Percentiles rank a stretch among this genome's conserved stretches.
These are phyloP conservation scores for Zymoseptoria ardabiliae DNA, from an alignment of 2,329 filamentous ascomycete species.

Conservation along the genomic window DNA sequence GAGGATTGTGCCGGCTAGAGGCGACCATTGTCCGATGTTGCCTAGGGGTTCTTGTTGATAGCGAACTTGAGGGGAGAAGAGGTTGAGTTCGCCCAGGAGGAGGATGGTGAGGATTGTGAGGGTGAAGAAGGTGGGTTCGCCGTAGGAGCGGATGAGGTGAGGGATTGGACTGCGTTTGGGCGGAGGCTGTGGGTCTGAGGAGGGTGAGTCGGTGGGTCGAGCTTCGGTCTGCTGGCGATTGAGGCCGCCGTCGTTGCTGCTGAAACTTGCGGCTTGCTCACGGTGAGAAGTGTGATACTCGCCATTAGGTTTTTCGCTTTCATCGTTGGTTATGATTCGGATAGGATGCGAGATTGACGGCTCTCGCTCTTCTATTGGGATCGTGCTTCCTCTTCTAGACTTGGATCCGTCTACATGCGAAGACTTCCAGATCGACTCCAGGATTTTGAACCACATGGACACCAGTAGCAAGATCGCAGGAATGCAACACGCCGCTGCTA, in stretches of 20 bases:
- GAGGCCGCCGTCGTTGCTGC: neutral
- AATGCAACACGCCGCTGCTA: conserved; percentile 58
- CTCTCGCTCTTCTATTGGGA: neutral
- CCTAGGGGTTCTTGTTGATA: conserved; percentile 56
- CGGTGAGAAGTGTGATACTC: neutral
- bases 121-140: conserved; percentile 53
- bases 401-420: neutral
- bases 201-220: neutral
- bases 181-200: neutral
- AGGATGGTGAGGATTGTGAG: conserved; percentile 54
- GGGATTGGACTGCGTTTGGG: neutral
- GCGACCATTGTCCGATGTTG: conserved; percentile 48
- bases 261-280: neutral
- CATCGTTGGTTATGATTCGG: neutral
- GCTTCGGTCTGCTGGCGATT: neutral
- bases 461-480: conserved; percentile 55
- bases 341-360: neutral
- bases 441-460: conserved; percentile 57
- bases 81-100: conserved; percentile 56
- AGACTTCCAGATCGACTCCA: conserved; percentile 53
- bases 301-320: neutral
- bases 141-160: conserved; percentile 15
- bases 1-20: conserved; percentile 51
- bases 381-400: neutral
- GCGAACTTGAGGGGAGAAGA: conserved; percentile 49